Base-by-base conservation (phyloP, 345 rosid species). In the Arabidopsis suecica region DNA sequence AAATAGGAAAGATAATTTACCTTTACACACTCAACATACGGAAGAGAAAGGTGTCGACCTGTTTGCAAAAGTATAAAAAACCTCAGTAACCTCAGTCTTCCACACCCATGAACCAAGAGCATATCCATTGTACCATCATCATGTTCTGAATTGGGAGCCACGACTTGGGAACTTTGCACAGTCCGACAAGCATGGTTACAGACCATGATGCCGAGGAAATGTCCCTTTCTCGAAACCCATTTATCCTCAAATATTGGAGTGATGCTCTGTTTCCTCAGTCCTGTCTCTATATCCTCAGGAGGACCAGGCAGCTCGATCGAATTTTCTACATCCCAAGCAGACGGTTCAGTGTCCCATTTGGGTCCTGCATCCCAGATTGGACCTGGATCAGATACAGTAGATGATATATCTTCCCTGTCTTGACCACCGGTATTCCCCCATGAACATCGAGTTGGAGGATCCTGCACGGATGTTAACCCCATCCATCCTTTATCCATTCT, bases 301-400 rank as follows among this genome's bases (percentile, higher is more conserved):
- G 93, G 96, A 30, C 96, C 94, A 3, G 94, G 98, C 76, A 95
- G 86, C 82, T 90, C 94, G 57, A 95, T 92, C 13, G 92, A 88
- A 72, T 89, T 88, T 71, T 92, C 96, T 36, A 78, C 83, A 69
- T 85, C 96, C 97, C 98, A 95, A 66, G 84, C 82, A 71, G 78
- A 53, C 12, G 90, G 84, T 50, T 90, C 97, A 5, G 80, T 11
- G 75, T 92, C 98, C 99, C 99, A 90, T 82, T 85, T 95, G 18
- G 99, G 99, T 77, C 86, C 99, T 32, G 97, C 82, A 81, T 95
- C 99, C 99, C 99, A 95, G 55, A 95, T 95, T 8, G 99, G 97
- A 82, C 99, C 97, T 20, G 97, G 99, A 81, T 92, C 97, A 44
- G 99, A 95, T 71, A 95, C 79, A 40, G 99, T 92, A 18, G 99